phyloP scores from a whole-genome alignment of 2,329 filamentous ascomycete species.

The Cladophialophora bantiana region DNA sequence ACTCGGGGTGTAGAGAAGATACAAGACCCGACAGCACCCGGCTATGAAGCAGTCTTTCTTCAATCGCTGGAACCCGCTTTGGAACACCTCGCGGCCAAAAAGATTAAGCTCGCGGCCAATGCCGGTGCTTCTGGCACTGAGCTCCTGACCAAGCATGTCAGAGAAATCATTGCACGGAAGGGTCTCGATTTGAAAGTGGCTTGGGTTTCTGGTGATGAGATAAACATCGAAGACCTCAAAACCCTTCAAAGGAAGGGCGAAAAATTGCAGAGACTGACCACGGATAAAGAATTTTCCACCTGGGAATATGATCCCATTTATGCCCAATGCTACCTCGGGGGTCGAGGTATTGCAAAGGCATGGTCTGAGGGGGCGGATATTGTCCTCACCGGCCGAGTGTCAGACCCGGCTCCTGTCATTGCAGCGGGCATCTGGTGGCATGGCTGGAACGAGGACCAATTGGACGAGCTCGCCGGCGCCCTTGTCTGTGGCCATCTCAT shows the following conservation, averaged over 20 bases:
- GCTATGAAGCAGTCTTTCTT: slow-evolving; percentile 45
- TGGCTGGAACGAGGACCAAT: slow-evolving; percentile 32
- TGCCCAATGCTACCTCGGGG: slow-evolving; percentile 57
- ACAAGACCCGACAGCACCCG: slow-evolving; percentile 30
- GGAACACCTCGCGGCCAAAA: slow-evolving; percentile 46
- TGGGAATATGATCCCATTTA: slow-evolving; percentile 19
- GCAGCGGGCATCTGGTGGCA: slow-evolving; percentile 39
- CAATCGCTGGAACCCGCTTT: slow-evolving; percentile 49
- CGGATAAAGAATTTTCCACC: slow-evolving; percentile 20
- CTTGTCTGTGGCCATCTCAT: slow-evolving; percentile 47
- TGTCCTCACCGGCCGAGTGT: slow-evolving; percentile 44
- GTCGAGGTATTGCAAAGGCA: slow-evolving; percentile 49
- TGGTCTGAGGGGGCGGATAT: slow-evolving; percentile 43
- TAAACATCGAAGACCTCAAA: slow-evolving; percentile 44
- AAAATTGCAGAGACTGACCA: slow-evolving; percentile 40
- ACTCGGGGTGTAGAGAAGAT: slow-evolving; percentile 39
- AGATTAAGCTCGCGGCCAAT: slow-evolving; percentile 51
- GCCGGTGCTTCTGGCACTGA: slow-evolving; percentile 51
- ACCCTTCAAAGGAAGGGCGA: slow-evolving; percentile 38
- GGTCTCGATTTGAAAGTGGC: slow-evolving; percentile 47
- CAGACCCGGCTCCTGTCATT: slow-evolving; percentile 42
- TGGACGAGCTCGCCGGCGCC: slow-evolving; percentile 34
- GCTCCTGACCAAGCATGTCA: slow-evolving; percentile 33
- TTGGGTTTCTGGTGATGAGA: slow-evolving; percentile 51
- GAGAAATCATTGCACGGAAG: slow-evolving; percentile 43